Base-by-base conservation (phyloP, 2,329 filamentous ascomycete species). In the Pseudocercospora fuligena region DNA sequence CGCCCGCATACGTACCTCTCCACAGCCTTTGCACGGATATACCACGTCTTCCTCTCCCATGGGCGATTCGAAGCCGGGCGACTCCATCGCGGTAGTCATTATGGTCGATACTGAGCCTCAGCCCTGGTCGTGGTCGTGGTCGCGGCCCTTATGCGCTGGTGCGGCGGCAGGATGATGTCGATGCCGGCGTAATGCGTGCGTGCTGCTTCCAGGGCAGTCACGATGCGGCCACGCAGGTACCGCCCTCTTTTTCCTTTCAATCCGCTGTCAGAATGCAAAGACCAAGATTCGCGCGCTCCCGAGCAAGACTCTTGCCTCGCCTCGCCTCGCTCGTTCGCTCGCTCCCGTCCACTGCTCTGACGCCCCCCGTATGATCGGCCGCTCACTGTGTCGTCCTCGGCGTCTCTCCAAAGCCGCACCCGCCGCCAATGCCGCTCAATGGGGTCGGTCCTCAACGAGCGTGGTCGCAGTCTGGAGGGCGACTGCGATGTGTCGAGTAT, bases 21-120 rank as follows among this genome's bases (percentile, higher is more conserved):
- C 93, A 81, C 93, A 97, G 66, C 92, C 93, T 84, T 96, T 97
- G 84, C 93, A 97, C 68, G 92, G 92, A 77, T 92, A 96, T 71
- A 86, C 83, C 67, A 91, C 85, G 78, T 97, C 93, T 74, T 96
- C 93, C 70, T 87, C 86, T 67, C 96, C 92, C 84, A 92, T 85
- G 61, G 88, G 86, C 74, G 81, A 85, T 68, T 90, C 88, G 70
- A 88, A 79, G 72, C 88, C 87, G 76, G 89, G 85, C 71, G 81
- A 81, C 64, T 85, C 78, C 82, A 85, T 83, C 77, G 64, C 77
- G 51, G 71, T 63, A 14, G 69, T 66, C 66, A 68, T 69, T 49
- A 62, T 21, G 36, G 66, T 64, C n/a, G 49, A 57, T 59, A 67
- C 60, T 36, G 53, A 64, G 64, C 56, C 66, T 66, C 63, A 40